These are phyloP conservation scores for Paspalum vaginatum DNA, from an alignment of 176 grass and related monocot genomes.

Conservation along the genomic window DNA sequence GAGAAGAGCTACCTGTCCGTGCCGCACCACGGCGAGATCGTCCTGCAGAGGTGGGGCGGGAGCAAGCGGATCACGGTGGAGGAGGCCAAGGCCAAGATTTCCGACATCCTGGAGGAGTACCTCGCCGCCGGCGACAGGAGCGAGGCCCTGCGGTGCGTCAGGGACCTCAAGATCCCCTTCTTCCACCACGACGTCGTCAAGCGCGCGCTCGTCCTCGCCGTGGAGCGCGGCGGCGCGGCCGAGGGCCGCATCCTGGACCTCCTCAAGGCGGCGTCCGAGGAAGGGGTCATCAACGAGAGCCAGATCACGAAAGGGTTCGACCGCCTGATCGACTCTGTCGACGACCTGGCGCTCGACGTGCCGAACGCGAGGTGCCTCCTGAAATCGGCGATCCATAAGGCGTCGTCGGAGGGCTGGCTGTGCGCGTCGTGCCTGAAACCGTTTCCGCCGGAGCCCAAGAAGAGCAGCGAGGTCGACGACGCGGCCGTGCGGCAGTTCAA, in stretches of 20 bases:
- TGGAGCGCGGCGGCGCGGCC: conserved; percentile 57
- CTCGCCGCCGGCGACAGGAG: conserved; percentile 45
- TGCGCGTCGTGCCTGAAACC: conserved; percentile 55
- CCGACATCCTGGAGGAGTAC: conserved; percentile 71
- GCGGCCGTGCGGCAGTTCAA: conserved; percentile 44
- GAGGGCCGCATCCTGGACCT: conserved; percentile 53
- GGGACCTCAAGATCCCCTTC: conserved; percentile 75
- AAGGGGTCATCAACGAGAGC: conserved; percentile 73
- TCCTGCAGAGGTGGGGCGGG: conserved; percentile 77
- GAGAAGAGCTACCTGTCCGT: conserved; percentile 53
- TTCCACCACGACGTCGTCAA: conserved; percentile 90
- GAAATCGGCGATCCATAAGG: conserved; percentile 49
- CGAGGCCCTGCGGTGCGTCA: conserved; percentile 65
- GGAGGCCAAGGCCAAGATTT: conserved; percentile 67
- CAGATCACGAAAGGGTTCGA: conserved; percentile 68
- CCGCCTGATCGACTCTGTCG: conserved; percentile 54
- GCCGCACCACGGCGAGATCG: conserved; percentile 71
- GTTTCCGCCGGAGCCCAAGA: conserved; percentile 38
- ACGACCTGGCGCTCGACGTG: conserved; percentile 78
- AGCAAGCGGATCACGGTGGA: conserved; percentile 61
- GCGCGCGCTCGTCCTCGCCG: conserved; percentile 61
- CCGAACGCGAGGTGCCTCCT: conserved; percentile 60
- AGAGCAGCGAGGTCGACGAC: conserved; percentile 43
- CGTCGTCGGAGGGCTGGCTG: conserved; percentile 67
- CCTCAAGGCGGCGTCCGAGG: conserved; percentile 59